These are phyloP conservation scores for Ganoderma meredithae DNA, from an alignment of 1,284 basidiomycete genomes.

Conservation along the genomic window DNA sequence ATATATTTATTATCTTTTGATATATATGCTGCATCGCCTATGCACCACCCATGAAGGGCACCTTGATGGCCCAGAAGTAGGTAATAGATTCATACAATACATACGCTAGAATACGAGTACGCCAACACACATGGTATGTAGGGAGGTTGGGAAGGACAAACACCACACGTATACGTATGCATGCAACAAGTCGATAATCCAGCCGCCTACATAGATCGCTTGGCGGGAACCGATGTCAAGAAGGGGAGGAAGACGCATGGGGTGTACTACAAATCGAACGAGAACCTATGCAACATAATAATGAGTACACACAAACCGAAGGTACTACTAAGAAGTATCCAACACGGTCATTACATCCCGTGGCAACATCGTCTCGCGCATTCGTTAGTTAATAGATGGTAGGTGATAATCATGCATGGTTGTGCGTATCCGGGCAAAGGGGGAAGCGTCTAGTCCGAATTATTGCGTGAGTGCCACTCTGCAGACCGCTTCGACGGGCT, in stretches of 20 bases:
- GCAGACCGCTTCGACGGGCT: constrained; percentile 31
- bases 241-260: not conserved
- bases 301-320: constrained; percentile 2
- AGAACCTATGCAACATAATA: not conserved
- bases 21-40: not conserved
- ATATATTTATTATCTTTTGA: not conserved
- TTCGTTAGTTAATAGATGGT: constrained; percentile 9
- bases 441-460: constrained; percentile 12
- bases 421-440: not conserved
- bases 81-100: constrained; percentile 26
- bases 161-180: constrained; percentile 2
- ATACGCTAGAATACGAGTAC: constrained; percentile 20
- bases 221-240: constrained; percentile 2
- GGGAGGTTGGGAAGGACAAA: not conserved
- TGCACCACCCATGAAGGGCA: not conserved
- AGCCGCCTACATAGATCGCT: not conserved
- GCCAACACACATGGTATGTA: constrained; percentile 25
- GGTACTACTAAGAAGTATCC: constrained; percentile 5
- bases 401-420: not conserved
- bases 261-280: constrained; percentile 8
- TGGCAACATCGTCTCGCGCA: constrained; percentile 10
- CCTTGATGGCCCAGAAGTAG: not conserved
- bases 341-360: constrained; percentile 9
- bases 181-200: constrained; percentile 3
- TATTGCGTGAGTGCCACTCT: constrained; percentile 23